These are phyloP conservation scores for Claviceps sp. DNA, from an alignment of 2,329 filamentous ascomycete species.

Conservation along the genomic window DNA sequence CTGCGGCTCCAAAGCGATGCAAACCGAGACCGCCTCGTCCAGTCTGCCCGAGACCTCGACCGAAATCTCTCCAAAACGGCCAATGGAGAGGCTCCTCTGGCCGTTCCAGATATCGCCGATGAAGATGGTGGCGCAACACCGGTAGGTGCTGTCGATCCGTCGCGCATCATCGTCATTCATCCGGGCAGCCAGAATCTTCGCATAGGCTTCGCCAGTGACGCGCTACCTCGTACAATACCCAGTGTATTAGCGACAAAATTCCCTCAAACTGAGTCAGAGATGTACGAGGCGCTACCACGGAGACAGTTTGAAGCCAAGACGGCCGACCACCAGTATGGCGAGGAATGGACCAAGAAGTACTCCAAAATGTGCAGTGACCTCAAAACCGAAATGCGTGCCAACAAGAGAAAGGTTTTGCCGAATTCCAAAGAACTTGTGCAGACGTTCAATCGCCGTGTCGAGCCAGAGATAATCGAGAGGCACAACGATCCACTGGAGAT, in stretches of 20 bases:
- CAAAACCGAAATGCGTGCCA: constrained; percentile 78
- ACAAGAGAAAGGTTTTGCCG: constrained; percentile 90
- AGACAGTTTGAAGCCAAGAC: constrained; percentile 49
- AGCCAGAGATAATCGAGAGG: constrained; percentile 76
- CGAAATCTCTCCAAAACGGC: constrained; percentile 66
- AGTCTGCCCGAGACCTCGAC: constrained; percentile 77
- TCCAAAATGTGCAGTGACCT: constrained; percentile 74
- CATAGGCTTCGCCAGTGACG: constrained; percentile 91
- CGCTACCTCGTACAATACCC: constrained; percentile 82
- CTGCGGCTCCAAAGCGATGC: constrained; percentile 81
- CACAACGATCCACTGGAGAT: constrained; percentile 92
- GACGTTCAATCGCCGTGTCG: constrained; percentile 79
- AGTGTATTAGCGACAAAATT: constrained; percentile 82
- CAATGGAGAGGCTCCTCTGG: constrained; percentile 49
- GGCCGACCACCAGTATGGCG: constrained; percentile 71
- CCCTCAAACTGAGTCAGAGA: constrained; percentile 68
- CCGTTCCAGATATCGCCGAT: constrained; percentile 44
- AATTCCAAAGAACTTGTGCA: constrained; percentile 93
- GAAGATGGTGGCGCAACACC: constrained; percentile 42
- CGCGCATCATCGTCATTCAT: constrained; percentile 89
- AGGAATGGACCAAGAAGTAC: constrained; percentile 66
- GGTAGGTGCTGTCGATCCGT: constrained; percentile 55
- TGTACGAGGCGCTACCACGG: constrained; percentile 64
- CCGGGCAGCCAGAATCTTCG: constrained; percentile 90
- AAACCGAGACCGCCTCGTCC: constrained; percentile 68